Conservation (phyloP, 345 rosid species). For the Garcia nutans region DNA sequence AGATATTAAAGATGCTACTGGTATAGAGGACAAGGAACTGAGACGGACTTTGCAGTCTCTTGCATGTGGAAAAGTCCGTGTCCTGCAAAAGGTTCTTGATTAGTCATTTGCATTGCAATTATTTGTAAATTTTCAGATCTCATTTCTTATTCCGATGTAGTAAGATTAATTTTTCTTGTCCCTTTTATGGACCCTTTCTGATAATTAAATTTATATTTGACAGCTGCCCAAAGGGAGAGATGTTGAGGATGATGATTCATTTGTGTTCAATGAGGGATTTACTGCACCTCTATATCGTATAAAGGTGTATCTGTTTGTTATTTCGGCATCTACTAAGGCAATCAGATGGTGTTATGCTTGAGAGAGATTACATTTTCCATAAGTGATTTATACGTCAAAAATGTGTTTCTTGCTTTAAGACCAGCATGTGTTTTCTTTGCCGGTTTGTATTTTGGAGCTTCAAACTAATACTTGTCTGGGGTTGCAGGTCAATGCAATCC, state of each 20-base stretch:
- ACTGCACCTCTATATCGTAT: conserved; percentile 81
- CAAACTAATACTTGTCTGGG: conserved; percentile 7
- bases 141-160: neutral
- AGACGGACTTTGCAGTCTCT: conserved; percentile 94
- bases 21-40: conserved; percentile 94
- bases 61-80: conserved; percentile 96
- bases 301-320: conserved; percentile 46
- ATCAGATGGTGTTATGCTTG: neutral
- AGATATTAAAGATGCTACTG: conserved; percentile 88
- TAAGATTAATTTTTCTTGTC: neutral
- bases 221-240: conserved; percentile 96
- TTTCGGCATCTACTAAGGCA: neutral
- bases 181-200: neutral
- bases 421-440: neutral
- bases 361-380: too few relatives aligned
- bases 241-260: conserved; percentile 85
- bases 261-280: conserved; percentile 76
- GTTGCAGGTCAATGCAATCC: conserved; percentile 95
- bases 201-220: conserved; percentile 9
- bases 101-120: neutral
- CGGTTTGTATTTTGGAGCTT: neutral
- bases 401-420: neutral
- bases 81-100: conserved; percentile 71
- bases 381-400: too few relatives aligned
- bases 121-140: neutral